Conservation (phyloP, 164 flowering plant genomes). For the Liquidambar formosana region DNA sequence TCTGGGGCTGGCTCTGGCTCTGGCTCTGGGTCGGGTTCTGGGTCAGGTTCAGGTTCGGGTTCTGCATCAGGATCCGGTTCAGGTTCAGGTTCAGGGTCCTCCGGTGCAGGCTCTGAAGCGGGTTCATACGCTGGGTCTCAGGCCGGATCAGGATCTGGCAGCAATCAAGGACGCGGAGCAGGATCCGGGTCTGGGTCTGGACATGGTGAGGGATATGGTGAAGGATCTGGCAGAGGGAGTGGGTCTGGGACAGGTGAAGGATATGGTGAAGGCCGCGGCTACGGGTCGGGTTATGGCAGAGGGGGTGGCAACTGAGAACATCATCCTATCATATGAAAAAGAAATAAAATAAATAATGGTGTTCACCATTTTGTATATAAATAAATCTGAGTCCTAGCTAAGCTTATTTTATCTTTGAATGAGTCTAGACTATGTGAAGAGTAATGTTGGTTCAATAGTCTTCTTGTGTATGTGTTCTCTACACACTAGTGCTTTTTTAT, state of each 20-base stretch:
- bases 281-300: too few species aligned
- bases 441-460: too few species aligned
- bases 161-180: conserved; percentile 3
- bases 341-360: too few species aligned
- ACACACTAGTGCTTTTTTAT: too few species aligned
- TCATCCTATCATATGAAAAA: too few species aligned
- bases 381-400: too few species aligned
- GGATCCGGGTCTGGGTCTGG: conserved; percentile 8
- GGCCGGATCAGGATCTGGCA: conserved; percentile 11
- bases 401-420: too few species aligned
- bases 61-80: conserved; percentile 24
- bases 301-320: too few species aligned
- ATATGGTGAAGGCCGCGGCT: conserved; percentile 10
- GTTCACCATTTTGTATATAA: too few species aligned
- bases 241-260: conserved; percentile 9
- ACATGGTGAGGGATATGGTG: neutral
- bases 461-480: too few species aligned
- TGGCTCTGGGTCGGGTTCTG: too few species aligned
- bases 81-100: conserved; percentile 19
- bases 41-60: conserved; percentile 1
- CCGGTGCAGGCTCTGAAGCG: conserved; percentile 34
- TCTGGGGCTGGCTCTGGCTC: conserved; percentile 3
- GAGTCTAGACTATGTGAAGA: too few species aligned
- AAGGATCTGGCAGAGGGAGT: neutral
- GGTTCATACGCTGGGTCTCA: conserved; percentile 31